Base-by-base conservation (phyloP, 805 yeast species). In the Tetrapisispora taiwanensis region DNA sequence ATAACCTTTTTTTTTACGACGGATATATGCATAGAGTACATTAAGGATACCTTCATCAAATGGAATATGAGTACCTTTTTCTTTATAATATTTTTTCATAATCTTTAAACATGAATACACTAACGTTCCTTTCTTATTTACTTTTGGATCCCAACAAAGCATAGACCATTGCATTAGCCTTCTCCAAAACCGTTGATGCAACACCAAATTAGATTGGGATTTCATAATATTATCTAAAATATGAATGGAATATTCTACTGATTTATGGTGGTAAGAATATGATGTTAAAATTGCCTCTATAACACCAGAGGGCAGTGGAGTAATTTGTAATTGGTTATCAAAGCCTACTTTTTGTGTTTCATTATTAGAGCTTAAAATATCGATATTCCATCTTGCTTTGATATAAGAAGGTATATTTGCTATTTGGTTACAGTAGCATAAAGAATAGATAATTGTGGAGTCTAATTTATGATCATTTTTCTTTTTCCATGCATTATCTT, bases 131-230 rank as follows among this genome's bases (percentile, higher is more conserved):
- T 46, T 49, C 24, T 45, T 47, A 39, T 54, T 56, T 13, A 39
- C 39, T 28, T 45, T 41, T 12, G 32, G 33, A 24, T 46, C 48
- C 59, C 59, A 52, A 3, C 44, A 30, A 27, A 30, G 30, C 8
- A 41, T 43, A 27, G 55, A 48, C 48, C 55, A 47, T 30, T 54
- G 53, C 7, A 52, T 41, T 15, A 54, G 31, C 30, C 55, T 47
- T 39, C 58, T 49, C 66, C 66, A 61, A 35, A 59, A 59, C 4
- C 41, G 10, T n/a, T 22, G 35, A 34, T 52, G 48, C 30, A 61
- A 44, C 3, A 49, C 41, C 10, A 58, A 41, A 3, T 48, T 37
- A 1, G 62, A 57, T 39, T 54, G 57, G 20, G 34, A 43, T 9
- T 41, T 39, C n/a, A 53, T 41, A 28, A 61, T 49, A 8, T 36